Evolutionary conservation across 768 basidiomycete species (phyloP), one percentile per base, ranked within the genome.

Genomic region (Termitomyces sp.): DNA sequence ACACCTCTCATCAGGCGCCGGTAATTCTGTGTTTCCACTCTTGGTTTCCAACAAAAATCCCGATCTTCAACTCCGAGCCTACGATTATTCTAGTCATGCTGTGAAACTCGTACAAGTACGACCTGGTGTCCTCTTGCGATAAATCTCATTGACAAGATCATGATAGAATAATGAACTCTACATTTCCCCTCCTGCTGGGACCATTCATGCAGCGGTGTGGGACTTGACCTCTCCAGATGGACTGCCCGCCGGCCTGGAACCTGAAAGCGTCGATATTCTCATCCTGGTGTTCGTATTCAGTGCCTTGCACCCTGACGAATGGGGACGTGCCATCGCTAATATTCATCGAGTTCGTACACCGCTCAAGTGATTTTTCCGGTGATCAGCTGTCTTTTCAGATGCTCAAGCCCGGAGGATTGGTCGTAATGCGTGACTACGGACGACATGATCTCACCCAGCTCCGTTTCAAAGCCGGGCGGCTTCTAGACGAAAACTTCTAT

Each of bases 251-350:
- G 82, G 80, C 14, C 66, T 97, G 17, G 71, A 75, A 32, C 84
- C 85, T 9, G 82, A 73, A 17, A 84, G 82, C n/a, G 87, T 95
- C 12, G 94, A 99, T 65, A 85, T 98, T 40, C 76, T 91, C 31
- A 84, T 95, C n/a, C 81, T 97, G 54, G 89, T 99, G 34, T 99
- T 96, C 66, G 95, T 98, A 19, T 73, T 98, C 57, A 93, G 90
- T 53, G 97, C 97, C 0, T 75, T 99, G 25, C 94, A 97, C 66
- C 97, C 97, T 2, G 74, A 83, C 50, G 97, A 99, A 76, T 99
- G 97, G 97, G 72, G 73, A 1, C 81, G 77, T 41, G 95, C 95
- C 1, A 77, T 98, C 32, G 71, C 79, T 17, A 98, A 98, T 67
- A 81, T 95, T 2, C 83, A 89, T 61, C 79, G 77, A 66, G 92